Conservation (phyloP, 2,329 filamentous ascomycete species). For the Fonsecaea nubica region DNA sequence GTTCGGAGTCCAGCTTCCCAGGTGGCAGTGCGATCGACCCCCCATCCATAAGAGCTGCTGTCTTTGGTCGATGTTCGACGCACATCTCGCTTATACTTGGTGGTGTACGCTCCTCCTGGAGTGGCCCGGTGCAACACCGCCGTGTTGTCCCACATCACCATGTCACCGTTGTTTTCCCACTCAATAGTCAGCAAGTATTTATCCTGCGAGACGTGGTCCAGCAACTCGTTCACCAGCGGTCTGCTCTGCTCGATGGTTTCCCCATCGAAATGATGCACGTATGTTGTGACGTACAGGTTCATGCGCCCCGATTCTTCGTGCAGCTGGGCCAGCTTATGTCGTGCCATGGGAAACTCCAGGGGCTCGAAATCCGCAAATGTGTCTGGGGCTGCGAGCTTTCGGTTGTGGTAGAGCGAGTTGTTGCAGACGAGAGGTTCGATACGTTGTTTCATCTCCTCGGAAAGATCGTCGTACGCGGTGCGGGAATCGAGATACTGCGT, state of each 20-base stretch:
- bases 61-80: conserved; percentile 6
- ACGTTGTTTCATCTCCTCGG: conserved; percentile 4
- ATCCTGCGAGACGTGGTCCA: conserved; percentile 5
- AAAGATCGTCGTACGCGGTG: conserved; percentile 18
- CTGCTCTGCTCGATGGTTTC: conserved; percentile 2
- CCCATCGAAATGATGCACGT: conserved; percentile 4
- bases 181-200: conserved; percentile 16
- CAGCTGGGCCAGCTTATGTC: conserved; percentile 3
- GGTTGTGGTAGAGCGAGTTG: conserved; percentile 12
- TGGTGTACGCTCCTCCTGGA: conserved; percentile 5
- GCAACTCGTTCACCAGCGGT: conserved; percentile 3
- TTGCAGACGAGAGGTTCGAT: conserved; percentile 5
- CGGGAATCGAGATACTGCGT: conserved; percentile 16
- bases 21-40: neutral
- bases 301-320: conserved; percentile 9
- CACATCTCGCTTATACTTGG: conserved; percentile 10
- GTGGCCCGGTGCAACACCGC: conserved; percentile 16
- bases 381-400: conserved; percentile 12
- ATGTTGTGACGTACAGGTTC: conserved; percentile 5
- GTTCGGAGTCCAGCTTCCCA: neutral
- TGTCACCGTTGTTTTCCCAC: conserved; percentile 19
- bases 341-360: neutral
- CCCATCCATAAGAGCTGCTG: conserved; percentile 10
- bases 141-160: conserved; percentile 22
- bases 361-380: conserved; percentile 6